Evolutionary conservation across 306 rosid species (phyloP), one percentile per base, ranked within the genome.

Genomic region (Carpinus fangiana): DNA sequence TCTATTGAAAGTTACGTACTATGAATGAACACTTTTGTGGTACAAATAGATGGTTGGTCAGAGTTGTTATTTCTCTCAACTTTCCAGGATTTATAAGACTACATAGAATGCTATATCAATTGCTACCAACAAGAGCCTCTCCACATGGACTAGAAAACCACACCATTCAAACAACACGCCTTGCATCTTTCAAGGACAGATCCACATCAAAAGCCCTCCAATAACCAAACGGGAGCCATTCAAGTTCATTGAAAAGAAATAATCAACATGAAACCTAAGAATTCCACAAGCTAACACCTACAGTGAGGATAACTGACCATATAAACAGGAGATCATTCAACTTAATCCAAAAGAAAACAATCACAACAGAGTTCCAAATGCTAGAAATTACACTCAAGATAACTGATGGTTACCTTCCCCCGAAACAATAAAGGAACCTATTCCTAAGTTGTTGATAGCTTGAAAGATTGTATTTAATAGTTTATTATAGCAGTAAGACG

Each of bases 21-120:
- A 26, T 43, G 21, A 78, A 60, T 48, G 57, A 14, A 56, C 38
- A 84, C 62, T 36, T 4, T 23, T 47, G 77, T 34, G 77, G 75
- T 5, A 48, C 34, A 48, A 34, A 73, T 31, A n/a, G 67, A 68
- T 68, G 75, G 79, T 50, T 55, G 45, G 43, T 78, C 76, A 75
- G n/a, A 50, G 71, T 47, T 76, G 71, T 75, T 34, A 20, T 64
- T 11, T 61, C 18, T 47, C 34, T 45, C 70, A 36, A 50, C 76
- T 77, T 66, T 72, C 52, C 14, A 13, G 46, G 64, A 65, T 50
- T 73, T 21, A 18, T 55, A 66, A 65, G 76, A 66, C 72, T 74
- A n/a, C 53, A 47, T 23, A 47, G 17, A 46, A 45, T 11, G 73
- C 31, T n/a, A 45, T 18, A 38, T 20, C 10, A 41, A 46, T 72